Base-by-base conservation (phyloP, 495 filamentous ascomycete species). In the Aspergillus campestris region DNA sequence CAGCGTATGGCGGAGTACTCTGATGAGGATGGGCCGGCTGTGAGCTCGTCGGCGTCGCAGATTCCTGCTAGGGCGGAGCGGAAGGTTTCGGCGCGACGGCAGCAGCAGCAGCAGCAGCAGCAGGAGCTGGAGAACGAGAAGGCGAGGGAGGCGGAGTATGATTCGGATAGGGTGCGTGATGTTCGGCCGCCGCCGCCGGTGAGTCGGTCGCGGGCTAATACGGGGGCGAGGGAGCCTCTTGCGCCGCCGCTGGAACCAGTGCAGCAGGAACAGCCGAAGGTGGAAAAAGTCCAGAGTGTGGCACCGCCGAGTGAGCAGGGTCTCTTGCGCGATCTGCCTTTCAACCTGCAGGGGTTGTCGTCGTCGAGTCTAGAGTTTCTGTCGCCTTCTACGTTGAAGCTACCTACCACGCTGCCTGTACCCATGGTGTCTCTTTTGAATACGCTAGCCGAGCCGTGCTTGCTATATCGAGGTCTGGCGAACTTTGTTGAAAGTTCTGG, bases 341-440 rank as follows among this genome's bases (percentile, higher is more conserved):
- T 88, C 59, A 96, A 92, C 5, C 74, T 99, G 3, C 94, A 97
- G 60, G 94, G 94, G 5, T 71, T 97, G 13, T 92, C 89, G 7
- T 94, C 94, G 0, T 82, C 79, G 4, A 83, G 89, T 53, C 69
- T 99, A 8, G 78, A 81, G 5, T 96, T 97, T 53, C 56, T 74
- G 27, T 78, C 78, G 24, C 64, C 79, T 7, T 74, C 77, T 9
- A 77, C 72, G 11, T 62, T 91, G 42, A 82, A 84, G 47, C 62
- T 99, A 37, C 94, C 94, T 3, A 50, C 79, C 2, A 84, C 80
- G 4, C 70, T 97, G 11, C 88, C 94, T 5, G 68, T 87, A 5
- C 91, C 94, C 4, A 76, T 97, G 11, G 77, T 95, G 10, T 91
- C 87, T 9, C 72, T 99, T 9, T 70, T 99, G 11, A 84, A 99